These are phyloP conservation scores for Crataegus laevigata DNA, from an alignment of 306 rosid species.

Conservation along the genomic window DNA sequence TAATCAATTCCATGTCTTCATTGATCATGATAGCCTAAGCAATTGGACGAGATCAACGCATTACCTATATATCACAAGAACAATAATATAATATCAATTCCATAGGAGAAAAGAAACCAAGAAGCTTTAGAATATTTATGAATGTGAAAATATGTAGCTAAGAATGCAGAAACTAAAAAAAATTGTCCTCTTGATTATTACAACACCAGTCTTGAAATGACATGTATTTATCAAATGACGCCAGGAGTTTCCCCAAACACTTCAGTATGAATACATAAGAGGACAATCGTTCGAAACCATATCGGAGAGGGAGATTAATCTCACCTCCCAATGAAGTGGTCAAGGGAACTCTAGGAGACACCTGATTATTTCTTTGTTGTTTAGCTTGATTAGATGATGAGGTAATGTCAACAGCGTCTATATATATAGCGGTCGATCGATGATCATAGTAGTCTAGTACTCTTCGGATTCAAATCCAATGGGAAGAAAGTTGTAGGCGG, in stretches of 20 bases:
- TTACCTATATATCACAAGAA: background rate
- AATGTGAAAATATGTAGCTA: background rate
- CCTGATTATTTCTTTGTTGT: background rate
- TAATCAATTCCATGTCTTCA: background rate
- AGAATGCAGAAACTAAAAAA: background rate
- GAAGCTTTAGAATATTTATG: background rate
- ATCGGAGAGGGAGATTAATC: background rate
- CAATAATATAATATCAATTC: background rate
- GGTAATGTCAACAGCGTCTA: background rate
- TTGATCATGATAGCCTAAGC: background rate
- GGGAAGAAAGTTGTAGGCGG: background rate
- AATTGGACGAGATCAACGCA: background rate
- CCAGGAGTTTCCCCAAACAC: slow-evolving; percentile 50
- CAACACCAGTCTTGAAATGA: background rate
- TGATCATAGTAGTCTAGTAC: too few species aligned
- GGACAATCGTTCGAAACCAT: background rate
- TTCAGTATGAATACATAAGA: slow-evolving; percentile 17
- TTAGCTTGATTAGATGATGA: background rate
- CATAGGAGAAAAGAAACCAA: background rate
- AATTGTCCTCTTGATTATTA: background rate
- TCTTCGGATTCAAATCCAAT: background rate
- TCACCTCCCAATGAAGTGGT: slow-evolving; percentile 18
- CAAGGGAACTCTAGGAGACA: slow-evolving; percentile 28
- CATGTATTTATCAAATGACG: slow-evolving; percentile 8
- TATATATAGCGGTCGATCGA: background rate